phyloP scores from a whole-genome alignment of 2,329 filamentous ascomycete genomes.

The Lecanoromycetidae sp. region DNA sequence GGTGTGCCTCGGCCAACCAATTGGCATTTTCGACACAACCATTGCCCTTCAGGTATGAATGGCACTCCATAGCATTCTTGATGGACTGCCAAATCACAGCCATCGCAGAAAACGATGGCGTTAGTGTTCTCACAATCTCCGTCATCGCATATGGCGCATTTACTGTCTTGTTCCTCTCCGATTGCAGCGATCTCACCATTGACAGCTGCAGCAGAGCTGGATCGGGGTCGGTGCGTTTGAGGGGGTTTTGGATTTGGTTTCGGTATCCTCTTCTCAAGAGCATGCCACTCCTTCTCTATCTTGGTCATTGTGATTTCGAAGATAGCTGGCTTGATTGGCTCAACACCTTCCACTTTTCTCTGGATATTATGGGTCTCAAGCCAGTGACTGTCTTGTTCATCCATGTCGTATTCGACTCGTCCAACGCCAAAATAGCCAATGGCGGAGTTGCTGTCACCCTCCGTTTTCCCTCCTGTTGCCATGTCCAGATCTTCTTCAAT shows the following conservation, averaged over 20 bases:
- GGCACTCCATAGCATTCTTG: slow-evolving; percentile 98
- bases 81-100: slow-evolving; percentile 92
- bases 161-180: slow-evolving; percentile 91
- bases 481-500: slow-evolving; percentile 53
- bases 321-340: slow-evolving; percentile 78
- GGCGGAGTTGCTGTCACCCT: slow-evolving; percentile 45
- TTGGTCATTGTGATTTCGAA: slow-evolving; percentile 98
- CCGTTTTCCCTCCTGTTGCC: slow-evolving; percentile 41
- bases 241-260: slow-evolving; percentile 95
- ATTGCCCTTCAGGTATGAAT: slow-evolving; percentile 96
- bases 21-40: slow-evolving; percentile 94
- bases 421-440: slow-evolving; percentile 48
- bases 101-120: slow-evolving; percentile 97
- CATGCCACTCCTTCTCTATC: slow-evolving; percentile 98
- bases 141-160: slow-evolving; percentile 95
- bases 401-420: slow-evolving; percentile 97
- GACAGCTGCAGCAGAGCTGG: slow-evolving; percentile 86
- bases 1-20: slow-evolving; percentile 84
- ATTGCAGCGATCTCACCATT: slow-evolving; percentile 74
- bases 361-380: slow-evolving; percentile 70
- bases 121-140: slow-evolving; percentile 99
- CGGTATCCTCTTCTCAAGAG: slow-evolving; percentile 87
- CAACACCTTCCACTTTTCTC: slow-evolving; percentile 60
- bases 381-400: slow-evolving; percentile 97
- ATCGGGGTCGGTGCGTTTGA: slow-evolving; percentile 83